These are phyloP conservation scores for Pseudozyma hubeiensis DNA, from an alignment of 1,284 basidiomycete species.

Conservation along the genomic window DNA sequence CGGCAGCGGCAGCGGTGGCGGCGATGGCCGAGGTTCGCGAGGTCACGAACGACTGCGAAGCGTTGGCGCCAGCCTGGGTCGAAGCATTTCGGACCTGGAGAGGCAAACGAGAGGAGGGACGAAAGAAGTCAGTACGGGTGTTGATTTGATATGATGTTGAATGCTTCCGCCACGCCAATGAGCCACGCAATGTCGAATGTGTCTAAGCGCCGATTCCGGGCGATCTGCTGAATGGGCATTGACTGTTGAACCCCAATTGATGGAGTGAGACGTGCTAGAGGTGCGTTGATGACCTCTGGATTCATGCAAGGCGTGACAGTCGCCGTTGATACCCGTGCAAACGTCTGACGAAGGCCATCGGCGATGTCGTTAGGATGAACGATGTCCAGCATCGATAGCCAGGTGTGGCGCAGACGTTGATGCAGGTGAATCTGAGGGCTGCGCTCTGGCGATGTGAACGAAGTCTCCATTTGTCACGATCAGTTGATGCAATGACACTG, in stretches of 20 bases:
- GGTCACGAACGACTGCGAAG: constrained; percentile 71
- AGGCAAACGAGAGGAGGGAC: not conserved
- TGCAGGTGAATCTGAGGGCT: not conserved
- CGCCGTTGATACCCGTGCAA: no score
- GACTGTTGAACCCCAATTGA: no score
- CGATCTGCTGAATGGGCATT: no score
- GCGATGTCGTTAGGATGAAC: no score
- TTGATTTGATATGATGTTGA: not conserved
- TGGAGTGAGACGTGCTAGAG: no score
- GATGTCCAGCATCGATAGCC: no score
- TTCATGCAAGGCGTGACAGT: no score
- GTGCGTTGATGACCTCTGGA: no score
- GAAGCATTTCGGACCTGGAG: constrained; percentile 59
- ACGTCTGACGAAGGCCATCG: no score
- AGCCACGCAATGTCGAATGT: not conserved
- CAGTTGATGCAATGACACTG: no score
- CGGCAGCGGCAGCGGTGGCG: constrained; percentile 82
- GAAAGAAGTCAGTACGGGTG: constrained; percentile 19
- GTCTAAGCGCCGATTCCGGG: not conserved
- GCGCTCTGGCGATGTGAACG: no score
- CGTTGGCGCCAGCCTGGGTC: constrained; percentile 52
- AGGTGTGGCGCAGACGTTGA: not conserved
- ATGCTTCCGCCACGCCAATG: constrained; percentile 7
- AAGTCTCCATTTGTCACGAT: no score
- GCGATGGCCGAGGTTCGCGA: constrained; percentile 84